Conservation (phyloP, 1,284 basidiomycete genomes). For the Flammula alnicola region DNA sequence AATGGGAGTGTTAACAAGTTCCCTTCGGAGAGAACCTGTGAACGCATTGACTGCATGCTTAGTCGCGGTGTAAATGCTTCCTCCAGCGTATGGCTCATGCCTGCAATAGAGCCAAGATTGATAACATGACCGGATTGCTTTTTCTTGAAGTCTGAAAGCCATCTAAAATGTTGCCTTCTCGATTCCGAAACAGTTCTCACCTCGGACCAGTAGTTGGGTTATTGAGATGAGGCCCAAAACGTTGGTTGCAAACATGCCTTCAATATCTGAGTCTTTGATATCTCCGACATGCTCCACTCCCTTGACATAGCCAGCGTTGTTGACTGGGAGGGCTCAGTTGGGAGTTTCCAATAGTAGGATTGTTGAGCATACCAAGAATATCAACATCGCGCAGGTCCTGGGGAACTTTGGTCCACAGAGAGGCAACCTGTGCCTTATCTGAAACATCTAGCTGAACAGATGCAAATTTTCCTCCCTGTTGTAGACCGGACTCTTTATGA, state of each 20-base stretch:
- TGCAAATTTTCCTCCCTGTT: constrained; percentile 72
- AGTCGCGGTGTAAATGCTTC: constrained; percentile 81
- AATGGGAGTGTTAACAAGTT: constrained; percentile 90
- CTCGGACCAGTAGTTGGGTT: constrained; percentile 78
- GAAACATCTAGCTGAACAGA: constrained; percentile 76
- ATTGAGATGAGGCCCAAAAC: constrained; percentile 87
- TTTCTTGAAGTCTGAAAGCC: constrained; percentile 80
- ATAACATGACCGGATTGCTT: constrained; percentile 91
- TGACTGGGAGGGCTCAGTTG: constrained; percentile 56
- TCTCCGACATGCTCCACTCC: constrained; percentile 85
- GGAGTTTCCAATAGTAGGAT: neutral
- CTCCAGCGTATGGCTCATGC: constrained; percentile 92
- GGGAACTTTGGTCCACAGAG: constrained; percentile 72
- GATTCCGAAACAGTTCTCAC: constrained; percentile 40
- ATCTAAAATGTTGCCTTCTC: neutral
- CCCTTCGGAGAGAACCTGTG: constrained; percentile 81
- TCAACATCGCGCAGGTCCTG: constrained; percentile 70
- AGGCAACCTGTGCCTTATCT: constrained; percentile 69
- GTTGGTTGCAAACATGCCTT: constrained; percentile 93
- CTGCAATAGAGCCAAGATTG: constrained; percentile 94
- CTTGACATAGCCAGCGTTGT: constrained; percentile 87
- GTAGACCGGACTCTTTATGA: constrained; percentile 73
- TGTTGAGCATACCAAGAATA: constrained; percentile 61
- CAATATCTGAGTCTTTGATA: constrained; percentile 76
- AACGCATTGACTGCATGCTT: constrained; percentile 93